Base-by-base conservation (phyloP, 805 yeast species). In the Helenozyma baotianmanensis region DNA sequence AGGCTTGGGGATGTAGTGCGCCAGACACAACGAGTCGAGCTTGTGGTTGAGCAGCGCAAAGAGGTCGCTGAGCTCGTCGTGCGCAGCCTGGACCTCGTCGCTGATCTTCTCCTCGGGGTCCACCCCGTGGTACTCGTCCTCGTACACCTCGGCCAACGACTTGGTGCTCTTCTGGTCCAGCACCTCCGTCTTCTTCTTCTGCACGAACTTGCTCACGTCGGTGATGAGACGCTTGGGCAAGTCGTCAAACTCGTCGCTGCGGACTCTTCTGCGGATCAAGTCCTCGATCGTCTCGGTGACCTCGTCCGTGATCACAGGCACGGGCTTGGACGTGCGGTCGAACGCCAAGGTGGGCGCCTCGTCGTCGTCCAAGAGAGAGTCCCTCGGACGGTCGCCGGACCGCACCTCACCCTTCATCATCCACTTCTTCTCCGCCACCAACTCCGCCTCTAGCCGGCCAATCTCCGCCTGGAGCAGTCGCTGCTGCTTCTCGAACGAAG, bases 271-370 rank as follows among this genome's bases (percentile, higher is more conserved):
- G 56, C 86, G 74, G 49, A 90, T 90, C 62, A 92, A 66, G 32
- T 90, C 97, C 54, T 92, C 98, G 14, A 90, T 60, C 1, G 83
- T 66, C 47, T 85, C 94, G 0, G 97, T 87, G 9, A 82, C 74
- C 43, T 89, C 96, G 47, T 78, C 78, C 1, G 98, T 92, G 35
- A 89, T 85, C 6, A 89, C 88, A 0, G 98, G 98, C 4, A 88
- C 97, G 0, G 98, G 96, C 50, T 90, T 90, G 7, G 96, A 79
- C 6, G 88, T 85, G 51, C 97, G 75, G 49, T 90, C 98, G 51
- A 90, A 92, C 45, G 88, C 94, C 33, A 90, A 64, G 25, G 74
- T 87, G 13, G 54, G 50, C 4, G 60, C 47, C 34, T 59, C 69
- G 3, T 59, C 52, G 48, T 84, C 95, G 26, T 80, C 81, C 36